Percentiles rank a stretch among this genome's conserved stretches.
phyloP scores from a whole-genome alignment of 148 eudicot species.

The Silene uniflora region DNA sequence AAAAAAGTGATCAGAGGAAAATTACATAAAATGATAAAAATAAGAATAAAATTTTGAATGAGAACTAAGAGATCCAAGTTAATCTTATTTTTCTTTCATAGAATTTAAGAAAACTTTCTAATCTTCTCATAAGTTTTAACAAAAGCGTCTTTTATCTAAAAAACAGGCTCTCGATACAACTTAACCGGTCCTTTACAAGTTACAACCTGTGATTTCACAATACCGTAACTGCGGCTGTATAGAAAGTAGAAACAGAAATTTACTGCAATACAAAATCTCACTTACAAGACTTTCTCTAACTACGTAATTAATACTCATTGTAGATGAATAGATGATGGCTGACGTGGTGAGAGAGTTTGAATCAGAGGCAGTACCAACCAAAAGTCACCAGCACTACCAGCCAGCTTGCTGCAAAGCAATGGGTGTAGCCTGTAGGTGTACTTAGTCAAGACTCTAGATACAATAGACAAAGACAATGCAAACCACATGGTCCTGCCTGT shows the following conservation, averaged over 20 bases:
- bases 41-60: too few relatives aligned
- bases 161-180: neutral
- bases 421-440: conserved; percentile 57
- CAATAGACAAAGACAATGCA: conserved; percentile 14
- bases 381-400: conserved; percentile 50
- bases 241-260: neutral
- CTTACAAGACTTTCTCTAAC: neutral
- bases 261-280: neutral
- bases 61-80: too few relatives aligned
- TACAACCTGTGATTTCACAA: neutral
- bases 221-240: neutral
- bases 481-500: neutral
- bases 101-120: neutral
- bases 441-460: conserved; percentile 24
- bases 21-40: too few relatives aligned
- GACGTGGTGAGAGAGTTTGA: conserved; percentile 84
- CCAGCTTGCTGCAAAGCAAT: conserved; percentile 64
- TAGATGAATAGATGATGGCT: conserved; percentile 17
- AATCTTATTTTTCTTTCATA: neutral
- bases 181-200: neutral
- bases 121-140: neutral
- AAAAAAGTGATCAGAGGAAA: neutral
- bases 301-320: neutral
- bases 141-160: neutral
- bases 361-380: conserved; percentile 72